Conservation (phyloP, 2,329 filamentous ascomycete species). For the Colletotrichum sp. region DNA sequence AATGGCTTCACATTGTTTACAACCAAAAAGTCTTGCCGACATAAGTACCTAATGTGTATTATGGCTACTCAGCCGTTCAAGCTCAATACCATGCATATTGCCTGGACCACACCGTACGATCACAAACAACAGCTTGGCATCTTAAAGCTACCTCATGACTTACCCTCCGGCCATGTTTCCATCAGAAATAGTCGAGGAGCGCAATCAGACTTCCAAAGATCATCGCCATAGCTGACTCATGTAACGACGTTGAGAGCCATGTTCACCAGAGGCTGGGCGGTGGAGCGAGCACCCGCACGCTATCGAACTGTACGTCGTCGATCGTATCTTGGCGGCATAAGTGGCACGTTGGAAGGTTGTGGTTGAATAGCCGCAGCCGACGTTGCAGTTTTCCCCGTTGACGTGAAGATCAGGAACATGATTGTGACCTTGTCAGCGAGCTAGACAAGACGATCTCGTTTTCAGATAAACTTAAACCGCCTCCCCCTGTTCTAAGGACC, state of each 20-base stretch:
- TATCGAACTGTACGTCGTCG: not conserved
- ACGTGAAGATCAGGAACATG: not conserved
- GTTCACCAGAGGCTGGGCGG: not conserved
- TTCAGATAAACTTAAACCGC: not conserved
- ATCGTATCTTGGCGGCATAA: not conserved
- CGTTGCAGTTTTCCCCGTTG: not conserved
- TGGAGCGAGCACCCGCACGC: not conserved
- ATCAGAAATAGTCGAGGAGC: not conserved
- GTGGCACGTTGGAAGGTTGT: not conserved
- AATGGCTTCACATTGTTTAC: not conserved
- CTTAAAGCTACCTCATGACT: rapidly evolving
- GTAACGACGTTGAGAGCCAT: not conserved
- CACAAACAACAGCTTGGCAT: not conserved
- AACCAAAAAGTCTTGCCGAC: too few species aligned
- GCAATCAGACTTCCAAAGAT: not conserved
- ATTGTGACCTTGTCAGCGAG: not conserved
- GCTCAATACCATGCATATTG: too few species aligned
- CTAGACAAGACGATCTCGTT: not conserved
- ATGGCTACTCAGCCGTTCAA: too few species aligned
- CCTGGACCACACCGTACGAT: not conserved
- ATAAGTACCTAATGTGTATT: too few species aligned
- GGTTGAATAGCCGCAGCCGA: not conserved
- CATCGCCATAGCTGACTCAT: not conserved
- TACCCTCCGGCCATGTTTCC: not conserved
- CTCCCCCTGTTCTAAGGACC: not conserved